phyloP scores from a whole-genome alignment of 2,329 filamentous ascomycete species.

The Trichoderma sp. region DNA sequence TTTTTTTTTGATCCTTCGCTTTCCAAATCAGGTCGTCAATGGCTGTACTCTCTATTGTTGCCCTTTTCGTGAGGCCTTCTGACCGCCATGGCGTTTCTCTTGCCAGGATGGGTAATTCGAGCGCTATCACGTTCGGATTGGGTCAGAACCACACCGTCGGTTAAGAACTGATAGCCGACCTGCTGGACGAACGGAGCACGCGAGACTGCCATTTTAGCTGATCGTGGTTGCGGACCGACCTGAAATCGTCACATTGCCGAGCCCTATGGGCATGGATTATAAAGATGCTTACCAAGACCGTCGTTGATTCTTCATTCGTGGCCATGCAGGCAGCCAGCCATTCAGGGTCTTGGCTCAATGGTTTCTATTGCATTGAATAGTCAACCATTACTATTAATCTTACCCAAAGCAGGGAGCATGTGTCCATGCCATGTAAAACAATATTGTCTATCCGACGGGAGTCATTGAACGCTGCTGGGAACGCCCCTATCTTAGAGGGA shows the following conservation, averaged over 20 bases:
- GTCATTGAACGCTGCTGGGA: not conserved
- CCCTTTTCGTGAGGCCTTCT: not conserved
- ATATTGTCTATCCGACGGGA: constrained; percentile 1
- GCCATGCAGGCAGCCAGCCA: not conserved
- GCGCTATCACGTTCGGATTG: not conserved
- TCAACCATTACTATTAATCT: constrained; percentile 4
- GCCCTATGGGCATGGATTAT: not conserved
- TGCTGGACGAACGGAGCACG: not conserved
- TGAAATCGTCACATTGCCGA: not conserved
- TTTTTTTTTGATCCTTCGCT: not conserved
- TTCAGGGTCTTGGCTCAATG: not conserved
- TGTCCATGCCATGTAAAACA: not conserved
- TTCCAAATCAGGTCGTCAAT: not conserved
- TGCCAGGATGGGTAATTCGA: not conserved
- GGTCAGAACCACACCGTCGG: not conserved
- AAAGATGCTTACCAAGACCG: not conserved
- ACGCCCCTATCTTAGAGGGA: not conserved
- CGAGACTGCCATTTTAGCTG: not conserved
- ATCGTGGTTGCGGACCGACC: not conserved
- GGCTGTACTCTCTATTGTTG: not conserved
- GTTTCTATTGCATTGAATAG: not conserved
- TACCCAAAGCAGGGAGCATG: not conserved
- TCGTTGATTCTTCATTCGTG: not conserved
- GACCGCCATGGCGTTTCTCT: not conserved
- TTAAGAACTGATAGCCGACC: not conserved